A percentile compares a stretch with the other conserved stretches of the same genome.
These are phyloP conservation scores for Lepidium campestre DNA, from an alignment of 441 rosid species.

Conservation along the genomic window DNA sequence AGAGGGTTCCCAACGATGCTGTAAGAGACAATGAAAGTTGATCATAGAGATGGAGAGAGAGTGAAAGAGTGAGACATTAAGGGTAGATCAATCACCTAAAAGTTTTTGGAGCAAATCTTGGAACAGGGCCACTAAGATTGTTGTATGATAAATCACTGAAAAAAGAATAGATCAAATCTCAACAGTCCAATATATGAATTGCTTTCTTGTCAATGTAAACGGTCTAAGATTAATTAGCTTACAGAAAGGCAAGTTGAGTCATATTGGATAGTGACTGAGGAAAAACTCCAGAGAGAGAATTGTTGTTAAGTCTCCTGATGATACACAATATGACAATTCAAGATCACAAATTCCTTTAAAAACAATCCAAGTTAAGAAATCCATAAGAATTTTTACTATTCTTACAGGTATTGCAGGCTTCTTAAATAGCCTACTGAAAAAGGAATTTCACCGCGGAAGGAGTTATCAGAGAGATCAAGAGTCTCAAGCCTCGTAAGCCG, in stretches of 20 bases:
- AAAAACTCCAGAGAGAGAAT: conserved; percentile 65
- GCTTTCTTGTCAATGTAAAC: not conserved
- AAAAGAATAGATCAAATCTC: conserved; percentile 4
- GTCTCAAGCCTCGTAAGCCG: conserved; percentile 72
- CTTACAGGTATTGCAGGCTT: conserved; percentile 82
- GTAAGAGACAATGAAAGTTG: conserved; percentile 16
- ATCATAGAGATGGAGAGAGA: conserved; percentile 4
- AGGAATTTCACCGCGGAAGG: conserved; percentile 65
- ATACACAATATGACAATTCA: conserved; percentile 10
- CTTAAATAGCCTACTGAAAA: conserved; percentile 48
- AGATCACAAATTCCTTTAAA: not conserved
- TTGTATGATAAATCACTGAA: conserved; percentile 90
- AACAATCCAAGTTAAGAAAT: not conserved
- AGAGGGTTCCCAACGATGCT: conserved; percentile 86
- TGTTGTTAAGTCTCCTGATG: conserved; percentile 86
- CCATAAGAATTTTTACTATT: not conserved
- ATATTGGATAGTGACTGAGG: conserved; percentile 73
- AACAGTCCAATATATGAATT: not conserved
- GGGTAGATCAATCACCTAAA: conserved; percentile 55
- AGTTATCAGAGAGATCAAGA: conserved; percentile 82
- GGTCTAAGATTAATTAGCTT: conserved; percentile 23
- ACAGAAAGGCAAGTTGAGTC: conserved; percentile 88
- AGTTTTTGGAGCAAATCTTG: conserved; percentile 82
- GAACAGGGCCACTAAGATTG: conserved; percentile 82
- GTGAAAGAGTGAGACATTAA: conserved; percentile 8